These are phyloP conservation scores for Triticum monococcum DNA, from an alignment of 176 grass and related monocot genomes.

Conservation along the genomic window DNA sequence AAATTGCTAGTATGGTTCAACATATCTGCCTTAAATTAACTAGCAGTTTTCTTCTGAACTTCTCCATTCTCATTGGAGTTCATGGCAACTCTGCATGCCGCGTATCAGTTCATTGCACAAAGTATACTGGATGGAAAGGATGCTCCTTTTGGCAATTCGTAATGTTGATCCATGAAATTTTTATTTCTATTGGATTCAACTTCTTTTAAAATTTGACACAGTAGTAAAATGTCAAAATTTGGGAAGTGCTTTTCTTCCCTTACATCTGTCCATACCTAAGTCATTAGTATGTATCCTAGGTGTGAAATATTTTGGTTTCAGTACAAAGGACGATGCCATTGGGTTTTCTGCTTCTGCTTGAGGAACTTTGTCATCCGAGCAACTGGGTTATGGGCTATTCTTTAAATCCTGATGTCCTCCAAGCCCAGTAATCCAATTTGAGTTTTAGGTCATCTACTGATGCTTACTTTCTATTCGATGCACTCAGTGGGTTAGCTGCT, in stretches of 20 bases:
- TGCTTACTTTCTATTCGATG: slow-evolving; percentile 27
- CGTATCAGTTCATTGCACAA: slow-evolving; percentile 7
- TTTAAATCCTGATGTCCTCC: slow-evolving; percentile 8
- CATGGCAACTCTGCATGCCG: not conserved
- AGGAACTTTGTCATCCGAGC: slow-evolving; percentile 26
- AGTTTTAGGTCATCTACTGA: slow-evolving; percentile 34
- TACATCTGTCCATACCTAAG: slow-evolving; percentile 44
- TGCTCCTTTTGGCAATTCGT: slow-evolving; percentile 4
- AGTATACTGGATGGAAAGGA: not conserved
- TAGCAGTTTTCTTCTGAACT: not conserved
- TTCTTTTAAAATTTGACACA: slow-evolving; percentile 4
- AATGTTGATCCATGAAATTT: slow-evolving; percentile 12
- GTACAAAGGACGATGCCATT: slow-evolving; percentile 32
- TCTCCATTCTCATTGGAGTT: not conserved
- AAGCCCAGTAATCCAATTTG: slow-evolving; percentile 28
- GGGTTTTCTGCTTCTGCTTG: slow-evolving; percentile 36
- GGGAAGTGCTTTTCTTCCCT: slow-evolving; percentile 26
- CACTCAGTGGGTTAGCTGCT: slow-evolving; percentile 19
- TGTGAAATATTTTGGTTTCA: slow-evolving; percentile 30
- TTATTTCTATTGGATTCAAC: not conserved
- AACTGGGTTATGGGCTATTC: slow-evolving; percentile 23
- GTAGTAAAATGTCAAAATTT: slow-evolving; percentile 32
- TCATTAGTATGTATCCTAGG: slow-evolving; percentile 46
- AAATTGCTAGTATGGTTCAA: not conserved
- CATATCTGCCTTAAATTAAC: not conserved